These are phyloP conservation scores for Pseudoneurospora amorphoporcata DNA, from an alignment of 495 filamentous ascomycete species.

Conservation along the genomic window DNA sequence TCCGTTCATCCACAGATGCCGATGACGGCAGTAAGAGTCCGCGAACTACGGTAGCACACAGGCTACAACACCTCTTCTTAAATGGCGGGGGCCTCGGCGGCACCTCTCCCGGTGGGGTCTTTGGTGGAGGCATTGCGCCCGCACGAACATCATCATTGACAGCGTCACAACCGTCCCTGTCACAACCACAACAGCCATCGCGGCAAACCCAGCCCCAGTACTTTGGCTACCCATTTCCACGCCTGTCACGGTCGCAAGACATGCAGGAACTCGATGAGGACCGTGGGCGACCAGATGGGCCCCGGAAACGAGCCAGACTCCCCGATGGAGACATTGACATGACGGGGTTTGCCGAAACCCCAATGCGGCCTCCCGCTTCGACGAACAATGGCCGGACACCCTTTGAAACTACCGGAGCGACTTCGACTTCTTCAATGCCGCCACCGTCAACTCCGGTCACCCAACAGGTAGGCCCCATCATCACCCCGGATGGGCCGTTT, in stretches of 20 bases:
- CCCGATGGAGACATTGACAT: conserved; percentile 12
- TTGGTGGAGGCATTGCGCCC: conserved; percentile 17
- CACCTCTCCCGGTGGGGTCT: conserved; percentile 16
- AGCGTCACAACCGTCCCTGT: neutral
- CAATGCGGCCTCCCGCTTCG: conserved; percentile 1
- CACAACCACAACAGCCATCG: neutral
- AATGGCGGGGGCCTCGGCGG: conserved; percentile 31
- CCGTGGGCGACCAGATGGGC: conserved; percentile 1
- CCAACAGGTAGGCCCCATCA: neutral
- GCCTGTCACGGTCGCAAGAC: conserved; percentile 2
- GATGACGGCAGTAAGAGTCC: conserved; percentile 45
- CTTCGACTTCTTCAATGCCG: neutral
- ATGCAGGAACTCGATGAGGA: conserved; percentile 19
- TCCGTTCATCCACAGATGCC: conserved; percentile 9
- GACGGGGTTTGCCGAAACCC: conserved; percentile 7
- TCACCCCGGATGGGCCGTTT: conserved; percentile 1
- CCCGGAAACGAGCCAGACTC: conserved; percentile 31
- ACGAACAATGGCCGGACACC: conserved; percentile 11
- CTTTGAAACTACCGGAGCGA: neutral
- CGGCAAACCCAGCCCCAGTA: neutral
- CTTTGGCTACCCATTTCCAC: neutral
- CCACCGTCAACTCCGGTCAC: neutral
- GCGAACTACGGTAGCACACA: conserved; percentile 50
- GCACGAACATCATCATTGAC: conserved; percentile 8
- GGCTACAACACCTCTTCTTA: conserved; percentile 51